Percentiles rank a stretch among this genome's conserved stretches.
Conservation (phyloP, 2,329 filamentous ascomycete species). For the Pestalotiopsis sp. region DNA sequence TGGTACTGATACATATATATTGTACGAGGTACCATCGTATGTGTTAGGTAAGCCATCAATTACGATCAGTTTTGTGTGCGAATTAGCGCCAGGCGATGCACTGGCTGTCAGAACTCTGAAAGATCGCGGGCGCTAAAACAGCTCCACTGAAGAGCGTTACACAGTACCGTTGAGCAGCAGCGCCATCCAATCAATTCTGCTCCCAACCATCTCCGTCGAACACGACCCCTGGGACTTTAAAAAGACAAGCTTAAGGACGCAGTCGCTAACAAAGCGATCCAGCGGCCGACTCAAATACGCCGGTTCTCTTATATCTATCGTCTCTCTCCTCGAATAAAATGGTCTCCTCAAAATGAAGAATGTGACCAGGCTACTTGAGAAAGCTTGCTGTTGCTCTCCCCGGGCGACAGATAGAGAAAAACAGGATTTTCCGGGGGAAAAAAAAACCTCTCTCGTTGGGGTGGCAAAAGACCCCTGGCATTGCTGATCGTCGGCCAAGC, state of each 20-base stretch:
- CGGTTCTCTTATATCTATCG: no score
- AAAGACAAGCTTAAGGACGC: background rate
- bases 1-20: no score
- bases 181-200: constrained; percentile 2
- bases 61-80: background rate
- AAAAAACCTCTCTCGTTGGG: background rate
- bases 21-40: no score
- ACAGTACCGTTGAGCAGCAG: background rate
- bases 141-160: constrained; percentile 7
- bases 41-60: background rate
- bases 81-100: constrained; percentile 2
- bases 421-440: background rate
- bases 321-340: no score
- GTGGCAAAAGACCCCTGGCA: constrained; percentile 1
- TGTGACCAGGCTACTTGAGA: background rate
- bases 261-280: background rate
- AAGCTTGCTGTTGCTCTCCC: background rate
- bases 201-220: background rate
- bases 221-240: background rate
- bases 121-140: constrained; percentile 1
- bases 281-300: background rate
- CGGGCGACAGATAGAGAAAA: background rate
- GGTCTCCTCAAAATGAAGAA: background rate
- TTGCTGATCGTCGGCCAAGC: constrained; percentile 8
- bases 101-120: background rate